phyloP scores from a whole-genome alignment of 78 protist genomes.

The Guillardia theta region DNA sequence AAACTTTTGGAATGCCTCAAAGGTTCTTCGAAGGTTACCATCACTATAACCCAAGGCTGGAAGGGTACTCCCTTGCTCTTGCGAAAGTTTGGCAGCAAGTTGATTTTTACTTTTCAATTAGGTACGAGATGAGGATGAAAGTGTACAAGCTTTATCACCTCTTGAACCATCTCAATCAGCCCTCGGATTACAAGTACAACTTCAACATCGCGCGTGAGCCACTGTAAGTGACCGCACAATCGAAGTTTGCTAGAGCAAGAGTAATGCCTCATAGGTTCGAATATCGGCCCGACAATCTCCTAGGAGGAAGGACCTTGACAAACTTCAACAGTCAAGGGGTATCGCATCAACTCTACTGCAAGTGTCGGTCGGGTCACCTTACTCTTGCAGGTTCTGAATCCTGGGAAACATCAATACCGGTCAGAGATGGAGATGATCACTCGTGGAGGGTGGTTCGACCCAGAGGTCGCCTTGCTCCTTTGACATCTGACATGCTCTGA shows the following conservation, averaged over 20 bases:
- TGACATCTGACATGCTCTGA: no score
- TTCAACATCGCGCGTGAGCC: no score
- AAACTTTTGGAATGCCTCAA: neutral
- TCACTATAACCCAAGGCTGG: neutral
- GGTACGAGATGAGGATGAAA: neutral
- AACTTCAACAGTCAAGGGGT: neutral
- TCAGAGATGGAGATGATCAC: conserved; percentile 16
- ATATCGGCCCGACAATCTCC: neutral
- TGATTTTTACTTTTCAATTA: neutral
- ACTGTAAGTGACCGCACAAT: no score
- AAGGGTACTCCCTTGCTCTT: neutral
- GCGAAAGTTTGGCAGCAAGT: neutral
- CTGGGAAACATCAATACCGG: neutral
- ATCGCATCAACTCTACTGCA: no score
- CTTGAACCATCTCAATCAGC: neutral
- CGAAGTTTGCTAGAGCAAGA: no score
- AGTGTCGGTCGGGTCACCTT: no score
- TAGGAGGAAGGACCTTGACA: neutral
- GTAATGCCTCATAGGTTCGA: no score
- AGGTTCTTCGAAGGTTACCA: neutral
- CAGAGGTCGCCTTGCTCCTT: no score
- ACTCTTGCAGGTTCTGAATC: neutral
- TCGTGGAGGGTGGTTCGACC: neutral
- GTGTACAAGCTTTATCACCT: neutral
- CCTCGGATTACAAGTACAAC: no score